These are phyloP conservation scores for Flaveria brownii DNA, from an alignment of 129 eudicot genomes.

Conservation along the genomic window DNA sequence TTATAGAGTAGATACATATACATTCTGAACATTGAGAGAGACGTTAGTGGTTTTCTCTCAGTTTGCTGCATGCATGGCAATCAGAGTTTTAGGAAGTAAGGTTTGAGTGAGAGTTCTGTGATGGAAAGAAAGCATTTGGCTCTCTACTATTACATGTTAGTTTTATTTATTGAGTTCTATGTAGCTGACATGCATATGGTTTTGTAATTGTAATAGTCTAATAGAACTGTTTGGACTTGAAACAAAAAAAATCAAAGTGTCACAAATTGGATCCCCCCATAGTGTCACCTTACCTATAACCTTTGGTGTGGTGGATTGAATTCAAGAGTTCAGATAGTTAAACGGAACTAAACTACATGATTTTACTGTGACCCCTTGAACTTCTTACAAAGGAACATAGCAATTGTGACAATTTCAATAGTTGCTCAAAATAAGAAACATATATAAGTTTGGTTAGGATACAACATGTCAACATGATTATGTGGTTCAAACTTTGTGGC, in stretches of 20 bases:
- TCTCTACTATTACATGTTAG: not conserved
- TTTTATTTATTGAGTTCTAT: not conserved
- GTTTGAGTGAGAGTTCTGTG: not conserved
- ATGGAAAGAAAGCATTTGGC: not conserved
- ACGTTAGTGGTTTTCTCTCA: slow-evolving; percentile 1
- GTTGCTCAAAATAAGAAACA: slow-evolving; percentile 3
- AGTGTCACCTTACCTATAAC: not conserved
- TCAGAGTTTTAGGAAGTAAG: not conserved
- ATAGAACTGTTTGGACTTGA: not conserved
- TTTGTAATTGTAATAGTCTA: slow-evolving; percentile 4
- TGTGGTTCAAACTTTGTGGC: slow-evolving; percentile 16
- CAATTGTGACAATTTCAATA: not conserved
- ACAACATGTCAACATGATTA: slow-evolving; percentile 19
- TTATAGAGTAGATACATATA: slow-evolving; percentile 2
- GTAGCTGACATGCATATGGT: slow-evolving; percentile 3
- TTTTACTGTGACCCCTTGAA: not conserved
- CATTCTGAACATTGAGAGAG: slow-evolving; percentile 12
- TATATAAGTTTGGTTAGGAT: not conserved
- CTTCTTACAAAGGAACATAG: slow-evolving; percentile 1
- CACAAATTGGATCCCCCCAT: not conserved
- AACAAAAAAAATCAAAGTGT: not conserved
- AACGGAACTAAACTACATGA: not conserved
- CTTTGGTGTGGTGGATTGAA: not conserved
- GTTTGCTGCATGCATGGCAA: not conserved
- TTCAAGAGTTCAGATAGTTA: not conserved